Base-by-base conservation (phyloP, 2,329 filamentous ascomycete genomes). In the Colletotrichum tropicale region DNA sequence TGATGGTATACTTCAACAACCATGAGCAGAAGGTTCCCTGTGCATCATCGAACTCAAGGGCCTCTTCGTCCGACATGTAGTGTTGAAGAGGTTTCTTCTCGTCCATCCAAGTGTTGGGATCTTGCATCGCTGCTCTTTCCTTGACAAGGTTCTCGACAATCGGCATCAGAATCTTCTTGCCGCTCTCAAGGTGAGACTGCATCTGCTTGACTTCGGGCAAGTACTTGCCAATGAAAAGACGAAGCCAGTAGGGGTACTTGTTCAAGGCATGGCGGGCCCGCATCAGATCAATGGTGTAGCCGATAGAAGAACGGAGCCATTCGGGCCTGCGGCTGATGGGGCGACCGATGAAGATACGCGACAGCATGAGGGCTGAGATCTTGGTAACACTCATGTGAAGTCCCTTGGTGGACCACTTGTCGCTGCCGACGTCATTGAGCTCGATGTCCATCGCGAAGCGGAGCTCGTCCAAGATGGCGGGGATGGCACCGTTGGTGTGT, bases 361-460 rank as follows among this genome's bases (percentile, higher is more conserved):
- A 71, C 0, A 71, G 69, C 69, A 71, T 71, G 8, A 71, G 69
- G 8, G 69, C 69, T 8, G 69, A 71, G 16, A 71, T 66, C 43
- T 71, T 71, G 43, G 69, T 71, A 6, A 71, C 69, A 24, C 69
- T 71, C 69, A 71, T 71, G 61, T 71, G 69, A 8, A 71, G 69
- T 48, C 64, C 62, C 69, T 71, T 71, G 28, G 61, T 71, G 4
- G 69, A 71, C 69, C 69, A 71, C 24, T 66, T 18, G 2, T 71
- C 69, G 10, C 43, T 65, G 30, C 69, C 69, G 24, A 71, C 69
- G 13, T 71, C 69, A n/a, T 66, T 56, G 69, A 71, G 69, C 32
- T 71, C 69, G 8, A 66, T 71, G 32, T 71, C 69, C 69, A 71
- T 71, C 13, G 69, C 69, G 43, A 71, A 71, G 69, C 69, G 69